These are phyloP conservation scores for Theileria luwenshuni DNA, from an alignment of 169 alveolate species.

Conservation along the genomic window DNA sequence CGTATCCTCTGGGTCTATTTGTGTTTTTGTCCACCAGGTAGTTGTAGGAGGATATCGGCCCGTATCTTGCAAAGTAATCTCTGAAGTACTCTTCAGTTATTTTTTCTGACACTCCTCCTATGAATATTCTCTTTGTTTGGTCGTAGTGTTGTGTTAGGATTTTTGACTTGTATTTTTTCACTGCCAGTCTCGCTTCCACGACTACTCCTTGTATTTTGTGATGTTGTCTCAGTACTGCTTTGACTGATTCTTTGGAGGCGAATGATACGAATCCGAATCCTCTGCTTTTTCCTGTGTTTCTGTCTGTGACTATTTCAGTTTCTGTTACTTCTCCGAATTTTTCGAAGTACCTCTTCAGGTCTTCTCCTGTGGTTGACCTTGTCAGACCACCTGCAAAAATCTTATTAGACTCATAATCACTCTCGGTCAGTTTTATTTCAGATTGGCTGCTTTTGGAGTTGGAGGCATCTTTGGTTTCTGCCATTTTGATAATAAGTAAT, in stretches of 20 bases:
- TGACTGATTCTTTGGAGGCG: constrained; percentile 68
- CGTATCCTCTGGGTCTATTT: constrained; percentile 90
- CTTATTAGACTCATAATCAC: constrained; percentile 67
- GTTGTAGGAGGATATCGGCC: constrained; percentile 84
- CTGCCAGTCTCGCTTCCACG: constrained; percentile 69
- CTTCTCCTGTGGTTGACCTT: constrained; percentile 71
- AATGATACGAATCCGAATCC: constrained; percentile 92
- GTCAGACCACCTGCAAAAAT: constrained; percentile 78
- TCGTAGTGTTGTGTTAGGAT: constrained; percentile 73
- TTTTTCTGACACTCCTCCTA: constrained; percentile 88
- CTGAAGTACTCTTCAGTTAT: constrained; percentile 78
- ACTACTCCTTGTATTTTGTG: constrained; percentile 79
- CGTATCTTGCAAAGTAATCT: constrained; percentile 83
- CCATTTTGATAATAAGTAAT: constrained; percentile 14
- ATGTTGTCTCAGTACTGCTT: constrained; percentile 69
- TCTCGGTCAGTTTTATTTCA: constrained; percentile 25
- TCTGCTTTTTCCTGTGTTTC: constrained; percentile 86
- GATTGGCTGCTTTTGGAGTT: neutral
- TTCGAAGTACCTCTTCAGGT: constrained; percentile 69
- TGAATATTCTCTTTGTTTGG: constrained; percentile 82
- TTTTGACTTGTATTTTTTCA: constrained; percentile 74
- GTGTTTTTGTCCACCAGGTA: constrained; percentile 84
- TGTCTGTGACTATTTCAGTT: constrained; percentile 73
- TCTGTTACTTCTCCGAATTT: constrained; percentile 73
- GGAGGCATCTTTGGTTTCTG: constrained; percentile 1